Evolutionary conservation across 495 filamentous ascomycete genomes (phyloP), one percentile per base, ranked within the genome.

Genomic region (Hyaloscypha bicolor): DNA sequence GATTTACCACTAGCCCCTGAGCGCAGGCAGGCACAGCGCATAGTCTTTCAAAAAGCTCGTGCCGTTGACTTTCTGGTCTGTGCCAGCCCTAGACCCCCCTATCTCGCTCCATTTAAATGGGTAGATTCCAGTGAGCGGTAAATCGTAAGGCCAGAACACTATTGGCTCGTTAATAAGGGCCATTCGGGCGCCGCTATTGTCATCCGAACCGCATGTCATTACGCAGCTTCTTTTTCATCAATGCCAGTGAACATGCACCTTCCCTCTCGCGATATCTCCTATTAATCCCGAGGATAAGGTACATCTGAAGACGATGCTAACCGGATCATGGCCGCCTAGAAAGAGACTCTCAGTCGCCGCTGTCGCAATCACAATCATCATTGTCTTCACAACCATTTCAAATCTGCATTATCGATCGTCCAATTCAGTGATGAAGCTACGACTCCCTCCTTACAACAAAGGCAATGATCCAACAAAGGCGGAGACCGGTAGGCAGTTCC

Each of bases 361-460:
- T 31, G 51, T 58, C 37, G 53, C 63, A 31, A 31, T 65, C 63
- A 35, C 55, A 45, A 60, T 65, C 32, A 51, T 65, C 55, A 51
- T 65, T 60, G 25, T 65, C 29, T 65, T 59, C 55, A 33, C 63
- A 65, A 52, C 63, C 42, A 31, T 65, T 32, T 45, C 55, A 59
- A 65, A 52, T 58, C 63, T 65, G 53, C 55, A 65, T 11, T 65
- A 65, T 32, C 63, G 33, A 33, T 60, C 37, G 21, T 65, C 63
- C 55, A 11, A 65, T 31, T 37, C 30, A 32, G 37, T 60, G 51
- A 32, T 45, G 53, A 60, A 32, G 14, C 53, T 65, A 58, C 53
- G 33, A 60, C 55, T 65, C 32, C 35, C 53, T 25, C 51, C 9
- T 32, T 59, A 42, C 63, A 65, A 51, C 55, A 65, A 59, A 25